Percentiles rank a stretch among this genome's conserved stretches.
These are phyloP conservation scores for Gossypium schwendimanii DNA, from an alignment of 441 rosid genomes.

Conservation along the genomic window DNA sequence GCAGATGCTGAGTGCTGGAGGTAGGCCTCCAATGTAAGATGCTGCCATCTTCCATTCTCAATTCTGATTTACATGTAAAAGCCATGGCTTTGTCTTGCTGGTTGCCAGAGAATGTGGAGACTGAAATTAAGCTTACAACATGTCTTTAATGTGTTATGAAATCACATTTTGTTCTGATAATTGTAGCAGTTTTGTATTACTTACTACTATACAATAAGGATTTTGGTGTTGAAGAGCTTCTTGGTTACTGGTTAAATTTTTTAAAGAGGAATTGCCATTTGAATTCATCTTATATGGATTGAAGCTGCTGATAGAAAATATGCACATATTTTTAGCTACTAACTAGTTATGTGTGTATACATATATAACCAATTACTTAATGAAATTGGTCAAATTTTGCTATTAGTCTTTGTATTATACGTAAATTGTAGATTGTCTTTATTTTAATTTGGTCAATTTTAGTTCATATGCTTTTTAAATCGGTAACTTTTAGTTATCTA, in stretches of 20 bases:
- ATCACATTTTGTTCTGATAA: neutral
- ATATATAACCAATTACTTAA: no score
- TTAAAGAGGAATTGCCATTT: neutral
- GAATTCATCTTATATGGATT: neutral
- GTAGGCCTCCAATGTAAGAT: neutral
- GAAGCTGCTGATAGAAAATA: neutral
- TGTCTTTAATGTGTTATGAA: neutral
- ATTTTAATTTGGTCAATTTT: no score
- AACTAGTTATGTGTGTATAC: no score
- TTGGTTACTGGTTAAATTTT: neutral
- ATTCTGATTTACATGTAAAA: neutral
- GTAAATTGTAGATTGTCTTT: no score
- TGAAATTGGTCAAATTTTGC: no score
- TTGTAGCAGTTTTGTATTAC: neutral
- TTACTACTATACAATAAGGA: neutral
- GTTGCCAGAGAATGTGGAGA: neutral
- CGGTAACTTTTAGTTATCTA: no score
- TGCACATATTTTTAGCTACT: no score
- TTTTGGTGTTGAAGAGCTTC: neutral
- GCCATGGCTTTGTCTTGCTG: neutral
- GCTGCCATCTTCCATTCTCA: neutral
- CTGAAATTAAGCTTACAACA: neutral
- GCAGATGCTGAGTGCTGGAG: constrained; percentile 42
- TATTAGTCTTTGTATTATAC: no score
- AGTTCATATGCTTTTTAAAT: no score